phyloP scores from a whole-genome alignment of 2,329 filamentous ascomycete genomes.

The Nemania abortiva region DNA sequence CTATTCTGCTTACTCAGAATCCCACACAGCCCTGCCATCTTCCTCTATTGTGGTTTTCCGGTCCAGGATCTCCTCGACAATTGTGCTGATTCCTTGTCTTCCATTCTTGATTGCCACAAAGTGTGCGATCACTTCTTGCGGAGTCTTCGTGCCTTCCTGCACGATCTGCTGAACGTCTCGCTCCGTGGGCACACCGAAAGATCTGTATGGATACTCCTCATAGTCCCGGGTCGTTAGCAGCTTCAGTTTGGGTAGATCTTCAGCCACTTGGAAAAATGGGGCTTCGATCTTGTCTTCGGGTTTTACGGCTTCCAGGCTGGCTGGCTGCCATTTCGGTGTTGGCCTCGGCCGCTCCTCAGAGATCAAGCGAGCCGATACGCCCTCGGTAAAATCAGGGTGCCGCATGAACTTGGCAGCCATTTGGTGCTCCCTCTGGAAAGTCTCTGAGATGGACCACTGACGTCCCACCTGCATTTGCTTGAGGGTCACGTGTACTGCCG shows the following conservation, averaged over 20 bases:
- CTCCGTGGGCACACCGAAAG: constrained; percentile 81
- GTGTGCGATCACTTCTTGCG: constrained; percentile 70
- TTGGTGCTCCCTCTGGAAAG: constrained; percentile 87
- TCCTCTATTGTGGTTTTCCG: constrained; percentile 68
- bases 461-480: constrained; percentile 82
- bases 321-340: constrained; percentile 81
- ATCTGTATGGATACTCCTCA: constrained; percentile 76
- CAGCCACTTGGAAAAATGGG: constrained; percentile 74
- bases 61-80: constrained; percentile 75
- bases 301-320: constrained; percentile 75
- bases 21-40: constrained; percentile 59
- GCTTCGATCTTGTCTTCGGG: constrained; percentile 66
- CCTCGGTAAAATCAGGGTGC: constrained; percentile 90
- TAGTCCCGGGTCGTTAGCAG: constrained; percentile 75
- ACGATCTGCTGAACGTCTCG: constrained; percentile 65
- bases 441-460: constrained; percentile 83
- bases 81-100: constrained; percentile 76
- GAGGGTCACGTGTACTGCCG: constrained; percentile 84
- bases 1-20: constrained; percentile 27
- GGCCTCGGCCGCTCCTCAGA: constrained; percentile 65
- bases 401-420: constrained; percentile 91
- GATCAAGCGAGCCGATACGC: constrained; percentile 84
- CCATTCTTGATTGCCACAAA: constrained; percentile 70
- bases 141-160: constrained; percentile 54
- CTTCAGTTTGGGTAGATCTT: constrained; percentile 62